phyloP scores from a whole-genome alignment of 306 rosid genomes.

The Fragaria nilgerrensis region DNA sequence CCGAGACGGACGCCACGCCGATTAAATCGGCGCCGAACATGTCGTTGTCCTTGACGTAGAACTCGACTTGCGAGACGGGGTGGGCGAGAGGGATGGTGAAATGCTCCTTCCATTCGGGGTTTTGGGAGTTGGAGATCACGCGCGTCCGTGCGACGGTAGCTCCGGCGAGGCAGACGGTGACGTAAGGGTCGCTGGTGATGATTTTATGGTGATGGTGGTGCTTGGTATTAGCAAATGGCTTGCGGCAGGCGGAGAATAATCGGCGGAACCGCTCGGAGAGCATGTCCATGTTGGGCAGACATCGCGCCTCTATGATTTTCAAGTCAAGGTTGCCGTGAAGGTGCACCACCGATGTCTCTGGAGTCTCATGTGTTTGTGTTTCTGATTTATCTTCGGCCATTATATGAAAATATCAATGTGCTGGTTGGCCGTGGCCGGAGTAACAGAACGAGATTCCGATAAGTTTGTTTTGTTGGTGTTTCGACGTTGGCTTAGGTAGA shows the following conservation, averaged over 20 bases:
- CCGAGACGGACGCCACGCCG: slow-evolving; percentile 71
- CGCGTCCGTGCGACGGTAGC: slow-evolving; percentile 91
- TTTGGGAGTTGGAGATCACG: slow-evolving; percentile 70
- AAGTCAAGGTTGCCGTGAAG: slow-evolving; percentile 88
- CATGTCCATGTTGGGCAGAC: slow-evolving; percentile 89
- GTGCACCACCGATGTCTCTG: slow-evolving; percentile 35
- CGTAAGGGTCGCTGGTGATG: slow-evolving; percentile 94
- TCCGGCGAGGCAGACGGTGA: slow-evolving; percentile 77
- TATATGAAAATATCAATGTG: too few species aligned
- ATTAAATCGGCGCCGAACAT: slow-evolving; percentile 88
- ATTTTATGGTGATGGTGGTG: slow-evolving; percentile 40
- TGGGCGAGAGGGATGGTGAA: slow-evolving; percentile 84
- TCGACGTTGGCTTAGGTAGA: not conserved
- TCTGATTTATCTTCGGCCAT: not conserved
- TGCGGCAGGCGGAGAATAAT: slow-evolving; percentile 38
- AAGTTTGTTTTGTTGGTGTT: not conserved
- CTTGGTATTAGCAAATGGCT: not conserved
- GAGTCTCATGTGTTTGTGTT: not conserved
- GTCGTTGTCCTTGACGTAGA: slow-evolving; percentile 81
- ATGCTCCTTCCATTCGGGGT: slow-evolving; percentile 72
- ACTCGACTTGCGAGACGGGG: slow-evolving; percentile 66
- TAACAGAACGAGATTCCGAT: too few species aligned
- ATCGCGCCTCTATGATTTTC: slow-evolving; percentile 65
- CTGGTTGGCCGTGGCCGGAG: too few species aligned
- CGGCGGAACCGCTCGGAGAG: slow-evolving; percentile 70